Evolutionary conservation across 2,329 filamentous ascomycete species (phyloP).

Genomic region (Cercospora zeae-maydis): DNA sequence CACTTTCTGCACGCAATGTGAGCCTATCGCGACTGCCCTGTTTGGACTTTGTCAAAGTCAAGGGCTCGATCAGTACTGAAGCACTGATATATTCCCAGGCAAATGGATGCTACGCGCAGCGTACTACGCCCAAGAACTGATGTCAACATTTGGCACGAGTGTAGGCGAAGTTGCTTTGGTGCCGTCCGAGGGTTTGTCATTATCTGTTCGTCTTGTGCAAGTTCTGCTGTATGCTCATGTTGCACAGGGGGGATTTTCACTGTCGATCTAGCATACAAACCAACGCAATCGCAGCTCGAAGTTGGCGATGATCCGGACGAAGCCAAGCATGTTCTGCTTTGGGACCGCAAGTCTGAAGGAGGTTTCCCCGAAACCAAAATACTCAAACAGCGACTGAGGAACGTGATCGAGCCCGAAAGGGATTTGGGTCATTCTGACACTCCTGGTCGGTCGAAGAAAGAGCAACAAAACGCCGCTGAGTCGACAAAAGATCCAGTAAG

Average conservation of each 20-base stretch:
- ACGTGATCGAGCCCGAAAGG: conserved; percentile 73
- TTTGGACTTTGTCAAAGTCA: conserved; percentile 14
- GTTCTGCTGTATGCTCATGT: not conserved
- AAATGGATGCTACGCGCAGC: conserved; percentile 35
- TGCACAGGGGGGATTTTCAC: conserved; percentile 63
- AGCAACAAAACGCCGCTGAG: not conserved
- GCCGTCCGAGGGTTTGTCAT: conserved; percentile 63
- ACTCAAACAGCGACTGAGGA: conserved; percentile 77
- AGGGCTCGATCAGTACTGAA: conserved; percentile 12
- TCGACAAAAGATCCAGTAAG: not conserved
- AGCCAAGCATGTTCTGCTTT: conserved; percentile 58
- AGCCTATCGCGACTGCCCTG: not conserved
- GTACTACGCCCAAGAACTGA: conserved; percentile 89
- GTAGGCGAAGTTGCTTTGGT: conserved; percentile 86
- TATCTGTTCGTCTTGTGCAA: not conserved
- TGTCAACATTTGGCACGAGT: conserved; percentile 81
- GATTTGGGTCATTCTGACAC: conserved; percentile 69
- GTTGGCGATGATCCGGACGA: conserved; percentile 13
- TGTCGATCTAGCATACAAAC: conserved; percentile 58
- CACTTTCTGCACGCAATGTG: conserved; percentile 80
- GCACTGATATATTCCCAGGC: conserved; percentile 7
- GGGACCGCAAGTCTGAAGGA: conserved; percentile 82
- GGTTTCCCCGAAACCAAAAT: conserved; percentile 95
- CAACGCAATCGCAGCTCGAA: conserved; percentile 4
- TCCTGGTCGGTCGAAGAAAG: conserved; percentile 32